Percentiles rank a stretch among this genome's conserved stretches.
Conservation (phyloP, 208 protist genomes). For the Trypanosoma vivax region DNA sequence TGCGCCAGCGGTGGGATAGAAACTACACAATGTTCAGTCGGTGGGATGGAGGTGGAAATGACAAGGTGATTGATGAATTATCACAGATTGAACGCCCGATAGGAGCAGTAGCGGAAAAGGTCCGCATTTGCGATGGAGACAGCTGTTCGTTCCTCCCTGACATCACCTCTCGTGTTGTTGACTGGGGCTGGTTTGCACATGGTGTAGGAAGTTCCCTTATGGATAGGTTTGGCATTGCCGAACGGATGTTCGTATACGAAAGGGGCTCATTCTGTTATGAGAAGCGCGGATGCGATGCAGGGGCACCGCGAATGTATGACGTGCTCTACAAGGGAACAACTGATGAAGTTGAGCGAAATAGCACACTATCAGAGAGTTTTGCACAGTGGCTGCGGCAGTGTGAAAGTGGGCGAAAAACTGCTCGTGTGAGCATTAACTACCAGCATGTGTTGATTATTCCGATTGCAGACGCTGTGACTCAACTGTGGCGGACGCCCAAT, state of each 20-base stretch:
- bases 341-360: neutral
- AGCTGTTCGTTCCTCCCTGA: slow-evolving; percentile 32
- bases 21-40: slow-evolving; percentile 54
- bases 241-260: slow-evolving; percentile 56
- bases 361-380: slow-evolving; percentile 10
- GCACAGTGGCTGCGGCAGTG: slow-evolving; percentile 9
- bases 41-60: slow-evolving; percentile 8
- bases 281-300: neutral
- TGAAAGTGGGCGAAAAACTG: slow-evolving; percentile 10
- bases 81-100: slow-evolving; percentile 15
- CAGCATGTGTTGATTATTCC: slow-evolving; percentile 55
- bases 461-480: slow-evolving; percentile 31
- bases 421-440: slow-evolving; percentile 48
- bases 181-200: slow-evolving; percentile 45
- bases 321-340: slow-evolving; percentile 42
- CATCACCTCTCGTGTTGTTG: slow-evolving; percentile 17
- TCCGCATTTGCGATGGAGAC: slow-evolving; percentile 20
- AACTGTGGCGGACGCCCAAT: slow-evolving; percentile 20
- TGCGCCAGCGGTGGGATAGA: slow-evolving; percentile 37
- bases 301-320: slow-evolving; percentile 28
- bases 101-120: slow-evolving; percentile 23
- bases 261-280: slow-evolving; percentile 25
- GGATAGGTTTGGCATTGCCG: slow-evolving; percentile 32
- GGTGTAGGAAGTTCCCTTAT: slow-evolving; percentile 35
- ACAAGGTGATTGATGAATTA: slow-evolving; percentile 1